These are phyloP conservation scores for Syncephalastrum contaminatum DNA, from an alignment of 371 early-diverging fungal genomes.

Conservation along the genomic window DNA sequence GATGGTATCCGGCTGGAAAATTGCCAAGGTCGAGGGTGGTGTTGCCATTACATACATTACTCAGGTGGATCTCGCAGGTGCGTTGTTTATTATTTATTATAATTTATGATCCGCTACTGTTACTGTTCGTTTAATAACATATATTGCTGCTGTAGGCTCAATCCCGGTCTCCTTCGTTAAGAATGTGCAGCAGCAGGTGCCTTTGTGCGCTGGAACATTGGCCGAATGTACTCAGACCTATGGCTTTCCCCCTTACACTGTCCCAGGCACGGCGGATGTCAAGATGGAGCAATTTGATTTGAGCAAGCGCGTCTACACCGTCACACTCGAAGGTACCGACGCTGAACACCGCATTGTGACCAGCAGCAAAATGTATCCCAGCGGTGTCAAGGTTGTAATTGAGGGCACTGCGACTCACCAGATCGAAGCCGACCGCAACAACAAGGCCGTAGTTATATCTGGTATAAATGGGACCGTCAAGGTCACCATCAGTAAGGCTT, in stretches of 20 bases:
- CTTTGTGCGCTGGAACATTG: conserved; percentile 40
- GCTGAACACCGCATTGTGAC: conserved; percentile 11
- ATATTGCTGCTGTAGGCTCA: not conserved
- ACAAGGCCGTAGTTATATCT: too few species aligned
- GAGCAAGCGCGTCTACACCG: conserved; percentile 9
- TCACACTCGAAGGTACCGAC: conserved; percentile 26
- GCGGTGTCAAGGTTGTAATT: not conserved
- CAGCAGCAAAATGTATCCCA: conserved; percentile 31
- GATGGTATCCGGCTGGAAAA: conserved; percentile 45
- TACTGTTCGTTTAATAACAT: too few species aligned
- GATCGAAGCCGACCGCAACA: too few species aligned
- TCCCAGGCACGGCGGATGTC: conserved; percentile 18
- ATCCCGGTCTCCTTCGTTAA: conserved; percentile 37
- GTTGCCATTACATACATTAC: conserved; percentile 34
- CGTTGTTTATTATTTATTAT: conserved; percentile 2
- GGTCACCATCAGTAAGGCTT: too few species aligned
- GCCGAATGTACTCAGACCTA: conserved; percentile 26
- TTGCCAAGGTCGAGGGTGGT: conserved; percentile 22
- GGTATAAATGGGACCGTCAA: too few species aligned
- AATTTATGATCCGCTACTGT: too few species aligned
- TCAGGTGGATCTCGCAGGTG: conserved; percentile 42
- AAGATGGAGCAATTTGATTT: conserved; percentile 29
- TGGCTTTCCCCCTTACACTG: conserved; percentile 31
- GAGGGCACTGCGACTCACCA: too few species aligned
- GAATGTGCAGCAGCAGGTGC: conserved; percentile 30